A percentile compares a stretch with the other conserved stretches of the same genome.
Conservation (phyloP, 768 basidiomycete species). For the Auricularia auricula-judae region DNA sequence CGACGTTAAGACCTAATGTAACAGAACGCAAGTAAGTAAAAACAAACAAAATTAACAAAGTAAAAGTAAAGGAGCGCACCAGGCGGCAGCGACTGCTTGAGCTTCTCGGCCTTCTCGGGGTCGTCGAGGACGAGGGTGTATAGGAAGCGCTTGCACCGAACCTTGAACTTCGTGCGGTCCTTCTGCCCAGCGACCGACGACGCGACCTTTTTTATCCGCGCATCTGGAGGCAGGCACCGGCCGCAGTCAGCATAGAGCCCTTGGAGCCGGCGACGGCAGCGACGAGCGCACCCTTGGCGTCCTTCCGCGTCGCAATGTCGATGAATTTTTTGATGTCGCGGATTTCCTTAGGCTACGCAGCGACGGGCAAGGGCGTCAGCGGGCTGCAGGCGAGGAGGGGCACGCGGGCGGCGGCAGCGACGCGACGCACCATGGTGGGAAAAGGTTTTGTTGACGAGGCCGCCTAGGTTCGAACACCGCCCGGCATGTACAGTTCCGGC, state of each 20-base stretch:
- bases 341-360: constrained; percentile 88
- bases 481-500: not conserved
- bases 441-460: not conserved
- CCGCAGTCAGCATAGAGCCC: no score
- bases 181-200: constrained; percentile 49
- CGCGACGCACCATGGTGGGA: not conserved
- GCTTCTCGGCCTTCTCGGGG: constrained; percentile 97
- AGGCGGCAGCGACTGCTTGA: constrained; percentile 89
- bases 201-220: constrained; percentile 92
- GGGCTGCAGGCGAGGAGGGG: not conserved
- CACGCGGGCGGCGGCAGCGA: not conserved
- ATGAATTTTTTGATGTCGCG: constrained; percentile 98
- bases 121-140: constrained; percentile 97
- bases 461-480: not conserved
- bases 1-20: constrained; percentile 50
- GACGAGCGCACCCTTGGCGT: constrained; percentile 71
- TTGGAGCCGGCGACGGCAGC: not conserved
- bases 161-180: constrained; percentile 93
- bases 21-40: constrained; percentile 1
- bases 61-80: constrained; percentile 39
- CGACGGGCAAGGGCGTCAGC: not conserved
- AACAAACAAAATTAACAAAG: not conserved
- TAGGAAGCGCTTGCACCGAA: constrained; percentile 90
- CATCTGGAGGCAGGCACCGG: constrained; percentile 42
- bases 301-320: constrained; percentile 93